Conservation (phyloP, 208 protist species). For the Trypanosoma cruzi region DNA sequence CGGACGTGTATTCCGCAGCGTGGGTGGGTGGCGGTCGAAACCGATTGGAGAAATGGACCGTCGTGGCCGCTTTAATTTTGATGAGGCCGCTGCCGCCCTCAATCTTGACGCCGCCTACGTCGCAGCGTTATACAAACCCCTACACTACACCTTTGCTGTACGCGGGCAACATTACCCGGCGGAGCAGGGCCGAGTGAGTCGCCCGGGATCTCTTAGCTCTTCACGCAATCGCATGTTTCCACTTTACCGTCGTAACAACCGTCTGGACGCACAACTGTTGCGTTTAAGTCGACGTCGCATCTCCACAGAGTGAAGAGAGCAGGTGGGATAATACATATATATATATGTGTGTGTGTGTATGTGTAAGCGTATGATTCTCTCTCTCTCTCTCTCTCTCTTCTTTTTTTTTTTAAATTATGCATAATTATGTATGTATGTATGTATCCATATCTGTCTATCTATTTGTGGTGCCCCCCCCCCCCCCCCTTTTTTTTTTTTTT, state of each 20-base stretch:
- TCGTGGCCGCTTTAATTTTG: conserved; percentile 82
- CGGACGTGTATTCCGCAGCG: conserved; percentile 35
- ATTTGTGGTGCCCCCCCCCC: too few species aligned
- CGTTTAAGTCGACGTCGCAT: conserved; percentile 51
- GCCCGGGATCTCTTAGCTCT: conserved; percentile 60
- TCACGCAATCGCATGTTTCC: conserved; percentile 80
- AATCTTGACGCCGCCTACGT: conserved; percentile 78
- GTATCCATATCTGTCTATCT: too few species aligned
- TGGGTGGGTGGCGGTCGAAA: conserved; percentile 54
- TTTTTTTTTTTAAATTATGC: not conserved
- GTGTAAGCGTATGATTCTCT: too few species aligned
- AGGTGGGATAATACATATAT: not conserved
- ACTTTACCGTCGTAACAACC: conserved; percentile 64
- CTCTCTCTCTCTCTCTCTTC: too few species aligned
- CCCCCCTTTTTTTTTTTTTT: not conserved
- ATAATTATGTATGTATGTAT: not conserved
- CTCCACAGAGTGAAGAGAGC: conserved; percentile 52
- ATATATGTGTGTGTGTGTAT: too few species aligned
- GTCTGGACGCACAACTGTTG: conserved; percentile 59
- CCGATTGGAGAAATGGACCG: conserved; percentile 57
- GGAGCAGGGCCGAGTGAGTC: conserved; percentile 73
- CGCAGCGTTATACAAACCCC: conserved; percentile 76
- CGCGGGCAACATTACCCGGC: conserved; percentile 83
- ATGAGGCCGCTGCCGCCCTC: conserved; percentile 78
- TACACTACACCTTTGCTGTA: conserved; percentile 81